Evolutionary conservation across 192 early-diverging fungal species (phyloP).

Genomic region (Gaertneriomyces sp.): DNA sequence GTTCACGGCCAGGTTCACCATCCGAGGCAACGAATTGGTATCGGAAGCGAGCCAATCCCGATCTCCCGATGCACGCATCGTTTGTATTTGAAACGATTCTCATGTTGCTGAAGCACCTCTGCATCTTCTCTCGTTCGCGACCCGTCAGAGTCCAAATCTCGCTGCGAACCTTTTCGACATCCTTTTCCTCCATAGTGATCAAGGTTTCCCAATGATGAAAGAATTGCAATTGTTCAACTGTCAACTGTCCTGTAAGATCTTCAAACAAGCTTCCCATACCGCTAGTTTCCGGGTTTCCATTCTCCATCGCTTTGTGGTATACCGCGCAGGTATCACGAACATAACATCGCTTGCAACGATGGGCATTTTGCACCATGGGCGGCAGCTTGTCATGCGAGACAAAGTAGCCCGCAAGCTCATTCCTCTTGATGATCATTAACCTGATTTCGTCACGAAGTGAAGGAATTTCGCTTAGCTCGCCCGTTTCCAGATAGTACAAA

Average conservation of each 20-base stretch:
- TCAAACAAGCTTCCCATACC: slow-evolving; percentile 63
- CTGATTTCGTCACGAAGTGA: slow-evolving; percentile 63
- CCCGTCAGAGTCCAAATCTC: slow-evolving; percentile 45
- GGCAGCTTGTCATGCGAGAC: slow-evolving; percentile 52
- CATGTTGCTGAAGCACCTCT: slow-evolving; percentile 32
- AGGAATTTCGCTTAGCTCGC: slow-evolving; percentile 64
- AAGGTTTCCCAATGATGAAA: slow-evolving; percentile 74
- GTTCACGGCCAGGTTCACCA: background rate
- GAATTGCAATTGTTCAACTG: slow-evolving; percentile 58
- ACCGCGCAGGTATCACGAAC: slow-evolving; percentile 63
- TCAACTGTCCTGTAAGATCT: slow-evolving; percentile 57
- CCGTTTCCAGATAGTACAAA: slow-evolving; percentile 72
- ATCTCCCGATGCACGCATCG: background rate
- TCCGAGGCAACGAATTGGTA: slow-evolving; percentile 15
- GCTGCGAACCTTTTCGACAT: slow-evolving; percentile 39
- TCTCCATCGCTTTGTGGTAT: slow-evolving; percentile 72
- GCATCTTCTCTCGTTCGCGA: slow-evolving; percentile 32
- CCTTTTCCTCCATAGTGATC: slow-evolving; percentile 69
- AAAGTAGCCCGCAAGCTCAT: slow-evolving; percentile 64
- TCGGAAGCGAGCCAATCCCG: slow-evolving; percentile 26
- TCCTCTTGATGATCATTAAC: slow-evolving; percentile 69
- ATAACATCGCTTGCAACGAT: slow-evolving; percentile 67
- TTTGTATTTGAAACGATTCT: slow-evolving; percentile 15
- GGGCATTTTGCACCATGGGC: slow-evolving; percentile 60
- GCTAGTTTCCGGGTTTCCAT: slow-evolving; percentile 52